Base-by-base conservation (phyloP, 2,329 filamentous ascomycete species). In the Beauveria sp. region DNA sequence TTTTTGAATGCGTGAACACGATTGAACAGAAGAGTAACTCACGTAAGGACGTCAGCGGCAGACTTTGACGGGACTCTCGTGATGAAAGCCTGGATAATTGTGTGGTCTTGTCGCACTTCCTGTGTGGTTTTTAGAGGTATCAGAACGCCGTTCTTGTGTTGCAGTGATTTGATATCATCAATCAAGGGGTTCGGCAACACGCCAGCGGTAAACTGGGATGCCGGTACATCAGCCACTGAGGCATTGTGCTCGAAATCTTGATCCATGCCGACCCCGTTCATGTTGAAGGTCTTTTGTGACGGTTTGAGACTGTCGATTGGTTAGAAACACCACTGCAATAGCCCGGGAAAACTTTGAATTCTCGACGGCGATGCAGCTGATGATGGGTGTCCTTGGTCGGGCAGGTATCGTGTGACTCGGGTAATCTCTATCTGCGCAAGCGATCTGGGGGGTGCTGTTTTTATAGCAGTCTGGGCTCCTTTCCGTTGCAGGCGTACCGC, bases 31-130 rank as follows among this genome's bases (percentile, higher is more conserved):
- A 50, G 59, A 56, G 63, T 24, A 57, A 79, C 84, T 72, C 76
- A 92, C 89, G 82, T 85, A 70, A 94, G 83, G 69, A 91, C 82
- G 65, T 82, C 80, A 72, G 89, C 91, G 66, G 89, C 88, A 67
- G 82, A 80, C 73, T 86, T 89, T 64, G 86, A 84, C 52, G 89
- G 89, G 59, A 89, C 83, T 68, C 88, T 82, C 55, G 90, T 87
- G 64, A 91, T 84, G 71, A 88, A 89, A 59, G 87, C 87, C 62
- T 83, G 79, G 55, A 87, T 80, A 63, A 83, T 75, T 43, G 75
- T 75, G 62, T 86, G 80, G 60, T 84, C 81, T 65, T 85, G 82
- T 56, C 80, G 78, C 57, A 86, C 78, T 70, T 88, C 86, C 51
- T 86, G 79, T 1, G 81, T 83, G 4, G 86, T 88, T 73, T 87